Base-by-base conservation (phyloP, 2,329 filamentous ascomycete genomes). In the Mycocentrospora acerina region DNA sequence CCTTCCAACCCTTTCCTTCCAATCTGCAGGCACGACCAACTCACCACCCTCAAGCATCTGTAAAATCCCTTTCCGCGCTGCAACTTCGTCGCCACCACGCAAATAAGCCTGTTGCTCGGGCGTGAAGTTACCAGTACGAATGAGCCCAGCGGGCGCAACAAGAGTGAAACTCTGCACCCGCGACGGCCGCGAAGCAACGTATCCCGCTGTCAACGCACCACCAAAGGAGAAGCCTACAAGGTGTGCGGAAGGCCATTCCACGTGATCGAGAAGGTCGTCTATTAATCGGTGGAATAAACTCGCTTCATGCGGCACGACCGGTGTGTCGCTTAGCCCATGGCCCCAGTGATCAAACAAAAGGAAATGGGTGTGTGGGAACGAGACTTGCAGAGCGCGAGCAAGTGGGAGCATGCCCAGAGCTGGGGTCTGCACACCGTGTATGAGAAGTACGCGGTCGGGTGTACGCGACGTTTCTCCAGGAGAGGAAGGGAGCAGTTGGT, bases 171-270 rank as follows among this genome's bases (percentile, higher is more conserved):
- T 70, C 9, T 44, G 38, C 4, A 69, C 68, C 1, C 58, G 51
- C 7, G 46, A 32, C 0, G 63, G 43, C 7, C 63, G 52, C 3
- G 52, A 48, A 0, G 60, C 58, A 0, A 65, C 60, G 32, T 73
- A 79, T 0, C 64, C 64, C 0, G 63, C 66, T 0, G 69, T 62
- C 0, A 70, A 56, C 0, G 66, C 55, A 2, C 62, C 73, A 9
- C 77, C 77, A 34, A 79, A 77, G 0, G 75, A 78, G 48, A 64
- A 80, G 0, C 75, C 74, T 0, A 80, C 37, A 0, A 79, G 32
- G 49, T 78, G 73, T 0, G 64, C 70, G 13, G 58, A 44, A 0
- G 51, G 9, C 77, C 76, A 79, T 0, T 35, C 10, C 1, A 79
- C 43, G 3, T 64, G 51, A 1, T 53, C 55, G 4, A 79, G 46